phyloP scores from a whole-genome alignment of 345 rosid genomes.

The Linum usitatissimum region DNA sequence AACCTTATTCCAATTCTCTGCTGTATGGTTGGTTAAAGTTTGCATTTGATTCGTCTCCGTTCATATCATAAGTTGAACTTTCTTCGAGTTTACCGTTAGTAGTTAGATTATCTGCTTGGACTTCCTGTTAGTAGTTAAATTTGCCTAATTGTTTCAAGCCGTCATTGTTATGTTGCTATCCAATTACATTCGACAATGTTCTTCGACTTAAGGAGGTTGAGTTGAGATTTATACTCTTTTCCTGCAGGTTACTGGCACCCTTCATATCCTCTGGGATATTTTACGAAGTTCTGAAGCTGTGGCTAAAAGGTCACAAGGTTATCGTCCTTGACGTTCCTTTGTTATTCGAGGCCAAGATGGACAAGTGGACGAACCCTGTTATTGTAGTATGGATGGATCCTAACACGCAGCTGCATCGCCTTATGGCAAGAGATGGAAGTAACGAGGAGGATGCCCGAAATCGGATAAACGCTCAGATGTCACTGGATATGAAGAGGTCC shows the following conservation, averaged over 20 bases:
- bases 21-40: too few species aligned
- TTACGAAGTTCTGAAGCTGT: constrained; percentile 49
- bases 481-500: constrained; percentile 51
- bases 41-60: too few species aligned
- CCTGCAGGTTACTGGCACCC: constrained; percentile 63
- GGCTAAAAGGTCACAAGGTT: constrained; percentile 61
- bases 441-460: constrained; percentile 65
- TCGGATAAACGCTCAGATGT: constrained; percentile 73
- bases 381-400: constrained; percentile 67
- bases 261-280: constrained; percentile 67
- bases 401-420: constrained; percentile 62
- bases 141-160: neutral
- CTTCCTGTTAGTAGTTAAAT: too few species aligned
- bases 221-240: neutral
- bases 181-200: neutral
- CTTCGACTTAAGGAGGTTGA: too few species aligned
- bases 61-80: too few species aligned
- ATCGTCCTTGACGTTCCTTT: constrained; percentile 77
- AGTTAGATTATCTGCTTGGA: too few species aligned
- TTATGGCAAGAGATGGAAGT: constrained; percentile 55
- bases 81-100: too few species aligned
- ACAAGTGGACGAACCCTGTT: constrained; percentile 74
- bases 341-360: constrained; percentile 74
- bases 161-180: neutral
- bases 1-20: neutral